Evolutionary conservation across 2,329 filamentous ascomycete species (phyloP).

Genomic region (Colletotrichum sp.): DNA sequence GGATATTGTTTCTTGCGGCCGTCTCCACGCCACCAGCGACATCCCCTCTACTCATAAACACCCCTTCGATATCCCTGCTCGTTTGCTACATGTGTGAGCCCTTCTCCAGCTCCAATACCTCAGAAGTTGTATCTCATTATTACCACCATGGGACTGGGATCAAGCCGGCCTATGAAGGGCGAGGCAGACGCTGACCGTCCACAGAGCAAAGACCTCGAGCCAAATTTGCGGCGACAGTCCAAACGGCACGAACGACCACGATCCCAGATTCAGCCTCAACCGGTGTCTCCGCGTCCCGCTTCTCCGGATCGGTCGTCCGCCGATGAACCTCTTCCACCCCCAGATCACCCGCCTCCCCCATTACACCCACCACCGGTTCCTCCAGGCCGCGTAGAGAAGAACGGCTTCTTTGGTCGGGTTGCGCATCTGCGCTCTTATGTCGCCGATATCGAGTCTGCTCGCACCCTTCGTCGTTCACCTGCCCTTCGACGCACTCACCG

Average conservation of each 20-base stretch:
- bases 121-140: background rate
- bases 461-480: background rate
- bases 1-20: background rate
- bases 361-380: background rate
- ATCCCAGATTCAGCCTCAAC: background rate
- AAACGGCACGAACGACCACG: background rate
- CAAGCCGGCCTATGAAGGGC: background rate
- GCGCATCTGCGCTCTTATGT: background rate
- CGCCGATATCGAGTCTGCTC: background rate
- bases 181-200: background rate
- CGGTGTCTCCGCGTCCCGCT: background rate
- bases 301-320: background rate
- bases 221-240: background rate
- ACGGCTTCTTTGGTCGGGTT: background rate
- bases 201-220: background rate
- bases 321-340: background rate
- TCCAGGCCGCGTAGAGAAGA: background rate
- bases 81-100: background rate
- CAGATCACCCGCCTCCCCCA: background rate
- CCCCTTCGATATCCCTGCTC: background rate
- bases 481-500: background rate
- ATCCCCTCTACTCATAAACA: background rate
- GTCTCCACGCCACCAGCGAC: background rate
- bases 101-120: background rate
- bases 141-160: background rate